Evolutionary conservation across 192 early-diverging fungal genomes (phyloP), one percentile per base, ranked within the genome.

Genomic region (Coemansia sp.): DNA sequence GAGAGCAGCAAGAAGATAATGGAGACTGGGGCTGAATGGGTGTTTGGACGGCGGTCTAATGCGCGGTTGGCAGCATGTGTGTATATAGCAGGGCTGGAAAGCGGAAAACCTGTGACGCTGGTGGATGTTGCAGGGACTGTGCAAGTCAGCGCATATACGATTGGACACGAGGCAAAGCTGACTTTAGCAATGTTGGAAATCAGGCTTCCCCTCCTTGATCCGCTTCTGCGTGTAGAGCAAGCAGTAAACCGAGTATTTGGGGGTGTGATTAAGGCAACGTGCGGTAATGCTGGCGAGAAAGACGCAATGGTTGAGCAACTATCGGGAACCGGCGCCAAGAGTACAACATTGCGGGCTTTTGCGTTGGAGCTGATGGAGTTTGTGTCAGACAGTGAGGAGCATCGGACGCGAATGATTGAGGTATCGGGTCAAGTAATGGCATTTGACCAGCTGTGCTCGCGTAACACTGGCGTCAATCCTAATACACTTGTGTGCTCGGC

Each of bases 81-180:
- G 59, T 78, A 73, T 61, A 47, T 78, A n/a, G 70, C 76, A 6
- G 76, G 62, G 9, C 62, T 62, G 7, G 71, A 72, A 60, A 63
- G 51, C 8, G 52, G 41, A 18, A 32, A 43, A 26, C 37, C 49
- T 22, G n/a, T 72, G 40, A 59, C 58, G 1, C 41, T 78, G 22
- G 63, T 69, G 12, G 67, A 73, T 39, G 11, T 78, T 12, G 70
- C 76, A 5, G 22, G 57, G 5, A 45, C 48, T 3, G 41, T 42
- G n/a, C 43, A 60, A n/a, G 13, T 61, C 37, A 69, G 67, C 63
- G 56, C 66, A 12, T 78, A 66, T 57, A 41, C n/a, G 5, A 55
- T 78, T 8, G 76, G 76, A 0, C 49, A 54, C 8, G 63, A 55
- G 7, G 67, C 62, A 26, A 72, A 69, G 26, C 40, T 19, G 13